Conservation (phyloP, 129 eudicot genomes). For the Helichrysum umbraculigerum region DNA sequence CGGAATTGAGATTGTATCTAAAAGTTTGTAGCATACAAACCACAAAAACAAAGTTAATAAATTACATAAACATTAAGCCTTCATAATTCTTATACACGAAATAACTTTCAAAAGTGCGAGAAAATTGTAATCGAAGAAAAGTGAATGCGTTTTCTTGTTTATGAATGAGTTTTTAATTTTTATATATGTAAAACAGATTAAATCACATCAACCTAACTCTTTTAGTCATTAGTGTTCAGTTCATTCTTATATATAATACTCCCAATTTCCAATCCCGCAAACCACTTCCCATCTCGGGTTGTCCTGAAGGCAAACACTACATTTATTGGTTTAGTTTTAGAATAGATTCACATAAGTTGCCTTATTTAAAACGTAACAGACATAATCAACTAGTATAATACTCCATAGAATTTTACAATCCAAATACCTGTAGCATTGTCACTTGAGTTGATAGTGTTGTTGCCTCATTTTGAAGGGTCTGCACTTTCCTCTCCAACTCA, state of each 20-base stretch:
- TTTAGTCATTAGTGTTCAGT: neutral
- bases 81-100: neutral
- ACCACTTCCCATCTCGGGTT: neutral
- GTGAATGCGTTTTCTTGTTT: neutral
- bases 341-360: no score
- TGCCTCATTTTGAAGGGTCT: constrained; percentile 90
- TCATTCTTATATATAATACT: neutral
- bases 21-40: neutral
- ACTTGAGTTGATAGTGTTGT: constrained; percentile 88
- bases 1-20: no score
- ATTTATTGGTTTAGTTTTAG: no score
- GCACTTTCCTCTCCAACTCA: constrained; percentile 94
- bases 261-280: neutral
- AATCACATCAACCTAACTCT: neutral
- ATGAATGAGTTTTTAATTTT: neutral
- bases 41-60: neutral
- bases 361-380: neutral
- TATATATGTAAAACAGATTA: neutral
- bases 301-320: neutral
- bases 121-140: no score
- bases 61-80: neutral
- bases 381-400: neutral
- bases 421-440: constrained; percentile 70
- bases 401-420: neutral
- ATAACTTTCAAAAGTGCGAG: neutral